phyloP scores from a whole-genome alignment of 2,329 filamentous ascomycete genomes.

The Allantophomopsis cytisporea region DNA sequence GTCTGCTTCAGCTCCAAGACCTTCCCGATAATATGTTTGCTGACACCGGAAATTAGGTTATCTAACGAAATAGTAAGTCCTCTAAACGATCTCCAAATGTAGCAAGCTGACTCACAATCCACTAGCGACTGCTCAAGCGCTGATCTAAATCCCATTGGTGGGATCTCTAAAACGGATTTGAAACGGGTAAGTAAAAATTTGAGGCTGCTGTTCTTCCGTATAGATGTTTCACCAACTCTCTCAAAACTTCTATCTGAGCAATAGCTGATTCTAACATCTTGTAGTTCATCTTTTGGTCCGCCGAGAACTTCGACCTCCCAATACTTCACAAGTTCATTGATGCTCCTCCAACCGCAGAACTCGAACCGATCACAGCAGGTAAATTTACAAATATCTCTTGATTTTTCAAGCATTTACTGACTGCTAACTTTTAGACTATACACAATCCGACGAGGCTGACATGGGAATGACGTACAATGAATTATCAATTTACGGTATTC shows the following conservation, averaged over 20 bases:
- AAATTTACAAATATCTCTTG: slow-evolving; percentile 27
- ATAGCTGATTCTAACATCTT: slow-evolving; percentile 10
- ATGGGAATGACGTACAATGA: slow-evolving; percentile 40
- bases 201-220: slow-evolving; percentile 10
- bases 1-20: too few species aligned
- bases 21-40: too few species aligned
- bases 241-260: slow-evolving; percentile 3
- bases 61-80: not conserved
- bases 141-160: slow-evolving; percentile 48
- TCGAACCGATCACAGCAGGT: slow-evolving; percentile 45
- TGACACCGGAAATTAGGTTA: too few species aligned
- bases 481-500: slow-evolving; percentile 21
- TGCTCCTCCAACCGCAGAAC: slow-evolving; percentile 47
- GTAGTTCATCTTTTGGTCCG: slow-evolving; percentile 52
- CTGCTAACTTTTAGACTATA: slow-evolving; percentile 13
- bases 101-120: too few species aligned
- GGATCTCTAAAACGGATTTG: slow-evolving; percentile 26
- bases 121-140: too few species aligned
- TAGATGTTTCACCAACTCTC: slow-evolving; percentile 34
- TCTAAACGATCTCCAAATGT: not conserved
- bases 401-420: slow-evolving; percentile 2
- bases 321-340: slow-evolving; percentile 53
- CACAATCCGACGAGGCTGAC: slow-evolving; percentile 26
- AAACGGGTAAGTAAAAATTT: slow-evolving; percentile 1
- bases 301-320: slow-evolving; percentile 43